A percentile compares a stretch with the other conserved stretches of the same genome.
Conservation (phyloP, 345 rosid genomes). For the Linum usitatissimum region DNA sequence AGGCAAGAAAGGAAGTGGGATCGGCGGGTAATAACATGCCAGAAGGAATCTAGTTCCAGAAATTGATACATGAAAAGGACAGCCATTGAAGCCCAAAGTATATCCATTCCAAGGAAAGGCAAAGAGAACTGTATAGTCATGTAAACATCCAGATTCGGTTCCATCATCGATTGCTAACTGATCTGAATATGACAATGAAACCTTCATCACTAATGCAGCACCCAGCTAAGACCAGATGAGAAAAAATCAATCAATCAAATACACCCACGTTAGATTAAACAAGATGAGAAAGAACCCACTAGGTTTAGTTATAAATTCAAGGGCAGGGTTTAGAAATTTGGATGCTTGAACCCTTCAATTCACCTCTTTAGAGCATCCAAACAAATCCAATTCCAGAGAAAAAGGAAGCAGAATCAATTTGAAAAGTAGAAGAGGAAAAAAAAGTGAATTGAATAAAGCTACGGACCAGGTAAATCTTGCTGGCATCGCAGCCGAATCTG, state of each 20-base stretch:
- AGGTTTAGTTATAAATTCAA: too few species aligned
- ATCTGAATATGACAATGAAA: neutral
- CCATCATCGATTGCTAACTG: neutral
- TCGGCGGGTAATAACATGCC: slow-evolving; percentile 1
- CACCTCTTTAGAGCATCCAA: slow-evolving; percentile 19
- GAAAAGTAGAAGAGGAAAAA: slow-evolving; percentile 1
- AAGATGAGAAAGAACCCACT: too few species aligned
- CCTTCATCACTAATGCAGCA: too few species aligned
- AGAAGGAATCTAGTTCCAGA: slow-evolving; percentile 11
- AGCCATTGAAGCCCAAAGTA: slow-evolving; percentile 6
- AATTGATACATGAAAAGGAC: slow-evolving; percentile 16
- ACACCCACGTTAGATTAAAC: too few species aligned
- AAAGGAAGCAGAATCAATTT: neutral
- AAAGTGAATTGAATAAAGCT: slow-evolving; percentile 4
- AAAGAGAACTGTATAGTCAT: neutral
- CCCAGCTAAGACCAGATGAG: too few species aligned
- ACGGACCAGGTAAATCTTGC: slow-evolving; percentile 92
- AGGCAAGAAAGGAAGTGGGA: slow-evolving; percentile 8
- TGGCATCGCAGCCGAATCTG: slow-evolving; percentile 67
- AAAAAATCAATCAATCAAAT: too few species aligned
- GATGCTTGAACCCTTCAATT: neutral
- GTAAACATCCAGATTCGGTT: neutral
- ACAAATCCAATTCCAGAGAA: slow-evolving; percentile 28
- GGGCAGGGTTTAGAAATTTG: too few species aligned
- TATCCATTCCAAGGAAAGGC: neutral